Conservation (phyloP, 345 rosid species). For the Atalantia buxifolia region DNA sequence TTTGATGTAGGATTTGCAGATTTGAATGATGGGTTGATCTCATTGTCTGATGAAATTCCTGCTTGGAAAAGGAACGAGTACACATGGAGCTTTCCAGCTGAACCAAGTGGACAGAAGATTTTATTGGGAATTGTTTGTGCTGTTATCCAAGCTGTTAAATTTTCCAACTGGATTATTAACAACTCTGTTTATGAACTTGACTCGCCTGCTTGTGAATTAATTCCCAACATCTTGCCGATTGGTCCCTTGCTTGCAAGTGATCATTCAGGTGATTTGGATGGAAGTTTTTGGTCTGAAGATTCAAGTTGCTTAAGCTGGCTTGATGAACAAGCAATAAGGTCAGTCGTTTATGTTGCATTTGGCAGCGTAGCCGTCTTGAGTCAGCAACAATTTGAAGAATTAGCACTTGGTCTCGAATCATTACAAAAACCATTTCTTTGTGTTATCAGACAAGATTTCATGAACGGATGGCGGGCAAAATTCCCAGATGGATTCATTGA, state of each 20-base stretch:
- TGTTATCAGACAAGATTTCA: constrained; percentile 21
- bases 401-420: constrained; percentile 34
- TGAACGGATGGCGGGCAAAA: not conserved
- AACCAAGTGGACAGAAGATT: not conserved
- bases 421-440: constrained; percentile 26
- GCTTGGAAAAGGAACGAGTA: constrained; percentile 15
- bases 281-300: constrained; percentile 29
- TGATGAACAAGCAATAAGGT: constrained; percentile 25
- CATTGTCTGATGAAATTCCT: constrained; percentile 14
- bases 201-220: constrained; percentile 7
- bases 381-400: constrained; percentile 31
- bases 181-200: constrained; percentile 32
- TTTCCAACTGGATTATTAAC: constrained; percentile 16
- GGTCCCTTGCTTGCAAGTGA: constrained; percentile 27
- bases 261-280: not conserved
- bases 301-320: constrained; percentile 38
- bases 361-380: constrained; percentile 23
- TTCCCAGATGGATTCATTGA: constrained; percentile 24
- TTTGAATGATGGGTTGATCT: constrained; percentile 6
- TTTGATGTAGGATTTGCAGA: constrained; percentile 8
- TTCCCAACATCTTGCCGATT: constrained; percentile 21
- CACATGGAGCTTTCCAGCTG: constrained; percentile 14
- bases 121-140: not conserved
- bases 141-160: not conserved
- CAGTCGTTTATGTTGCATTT: constrained; percentile 49